Conservation (phyloP, 306 rosid genomes). For the Pachyrhizus erosus region DNA sequence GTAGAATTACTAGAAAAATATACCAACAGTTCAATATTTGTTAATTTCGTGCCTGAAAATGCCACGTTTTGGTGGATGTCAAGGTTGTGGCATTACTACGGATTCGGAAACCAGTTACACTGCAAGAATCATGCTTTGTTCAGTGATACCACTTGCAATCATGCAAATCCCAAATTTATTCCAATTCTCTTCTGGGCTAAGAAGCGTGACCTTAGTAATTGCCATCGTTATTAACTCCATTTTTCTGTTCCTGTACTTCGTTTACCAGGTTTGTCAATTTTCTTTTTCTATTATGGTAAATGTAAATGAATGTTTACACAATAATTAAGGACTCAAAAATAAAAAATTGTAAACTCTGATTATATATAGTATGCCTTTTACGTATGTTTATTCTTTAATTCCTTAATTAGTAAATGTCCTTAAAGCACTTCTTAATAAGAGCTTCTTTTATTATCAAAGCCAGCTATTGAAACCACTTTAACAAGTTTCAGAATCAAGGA, state of each 20-base stretch:
- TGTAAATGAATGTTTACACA: neutral
- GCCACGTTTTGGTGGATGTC: neutral
- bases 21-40: neutral
- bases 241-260: constrained; percentile 48
- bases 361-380: no score
- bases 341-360: neutral
- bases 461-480: neutral
- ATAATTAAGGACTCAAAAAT: neutral
- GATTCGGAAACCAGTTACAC: constrained; percentile 53
- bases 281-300: neutral
- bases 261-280: constrained; percentile 53
- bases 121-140: constrained; percentile 55
- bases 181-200: constrained; percentile 35
- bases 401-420: neutral
- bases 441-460: neutral
- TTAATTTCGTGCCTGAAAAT: neutral
- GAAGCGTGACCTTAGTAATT: constrained; percentile 40
- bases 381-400: no score
- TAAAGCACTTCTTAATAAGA: neutral
- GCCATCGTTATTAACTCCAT: constrained; percentile 41
- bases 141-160: constrained; percentile 51
- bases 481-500: no score
- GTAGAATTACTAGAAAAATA: neutral
- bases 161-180: constrained; percentile 51
- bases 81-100: constrained; percentile 54